These are phyloP conservation scores for Alternaria metachromatica DNA, from an alignment of 2,329 filamentous ascomycete genomes.

Conservation along the genomic window DNA sequence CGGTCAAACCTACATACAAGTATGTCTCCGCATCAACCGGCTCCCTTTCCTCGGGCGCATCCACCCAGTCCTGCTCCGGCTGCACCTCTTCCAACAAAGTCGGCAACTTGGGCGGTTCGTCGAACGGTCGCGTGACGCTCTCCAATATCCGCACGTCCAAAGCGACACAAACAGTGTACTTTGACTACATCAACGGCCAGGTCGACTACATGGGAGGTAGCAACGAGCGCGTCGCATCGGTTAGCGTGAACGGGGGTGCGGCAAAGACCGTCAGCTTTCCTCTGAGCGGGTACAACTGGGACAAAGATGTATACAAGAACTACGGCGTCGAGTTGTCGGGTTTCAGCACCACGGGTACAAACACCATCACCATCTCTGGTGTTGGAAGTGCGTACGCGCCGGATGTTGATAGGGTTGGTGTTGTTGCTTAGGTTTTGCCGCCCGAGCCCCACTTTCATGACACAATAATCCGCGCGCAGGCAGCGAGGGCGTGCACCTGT, in stretches of 20 bases:
- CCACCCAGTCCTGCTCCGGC: constrained; percentile 20
- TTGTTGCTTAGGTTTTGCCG: neutral
- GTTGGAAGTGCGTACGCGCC: constrained; percentile 4
- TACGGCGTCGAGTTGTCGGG: constrained; percentile 25
- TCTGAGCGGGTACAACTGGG: constrained; percentile 27
- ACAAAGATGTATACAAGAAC: constrained; percentile 17
- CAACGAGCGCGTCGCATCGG: constrained; percentile 24
- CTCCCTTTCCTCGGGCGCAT: constrained; percentile 21
- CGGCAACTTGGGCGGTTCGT: constrained; percentile 23
- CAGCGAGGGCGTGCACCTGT: too few species aligned
- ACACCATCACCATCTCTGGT: constrained; percentile 23
- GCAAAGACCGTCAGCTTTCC: constrained; percentile 28
- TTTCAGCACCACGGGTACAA: constrained; percentile 23
- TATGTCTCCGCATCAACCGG: constrained; percentile 23
- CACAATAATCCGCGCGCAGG: too few species aligned
- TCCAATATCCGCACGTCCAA: constrained; percentile 26
- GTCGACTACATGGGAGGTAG: constrained; percentile 23
- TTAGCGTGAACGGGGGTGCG: constrained; percentile 27
- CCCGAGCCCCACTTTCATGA: too few species aligned
- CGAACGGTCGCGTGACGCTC: constrained; percentile 20
- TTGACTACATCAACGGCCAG: constrained; percentile 28
- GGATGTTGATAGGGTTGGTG: neutral
- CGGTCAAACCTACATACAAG: constrained; percentile 16
- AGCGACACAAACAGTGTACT: constrained; percentile 19
- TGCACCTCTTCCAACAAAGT: constrained; percentile 26